Evolutionary conservation across 768 basidiomycete species (phyloP).

Genomic region (Podaxis rugospora): DNA sequence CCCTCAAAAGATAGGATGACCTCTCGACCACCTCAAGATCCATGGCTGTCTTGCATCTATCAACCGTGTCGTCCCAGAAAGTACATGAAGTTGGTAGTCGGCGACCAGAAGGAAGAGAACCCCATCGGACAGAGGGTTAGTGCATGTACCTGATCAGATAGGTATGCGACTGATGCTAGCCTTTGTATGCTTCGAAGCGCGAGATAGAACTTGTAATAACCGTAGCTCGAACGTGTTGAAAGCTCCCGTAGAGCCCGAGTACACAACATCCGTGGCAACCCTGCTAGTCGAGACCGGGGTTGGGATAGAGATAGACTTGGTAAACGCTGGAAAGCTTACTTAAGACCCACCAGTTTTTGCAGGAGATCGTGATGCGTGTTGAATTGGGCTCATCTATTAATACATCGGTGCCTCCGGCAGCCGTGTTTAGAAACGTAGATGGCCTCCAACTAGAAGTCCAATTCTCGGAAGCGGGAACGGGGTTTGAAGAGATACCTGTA

Average conservation of each 20-base stretch:
- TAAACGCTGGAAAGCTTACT: neutral
- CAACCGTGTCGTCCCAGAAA: neutral
- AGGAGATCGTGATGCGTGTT: neutral
- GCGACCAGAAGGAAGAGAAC: neutral
- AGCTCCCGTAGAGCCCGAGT: no score
- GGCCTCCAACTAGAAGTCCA: no score
- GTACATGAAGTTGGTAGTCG: neutral
- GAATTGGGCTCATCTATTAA: no score
- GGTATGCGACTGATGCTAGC: neutral
- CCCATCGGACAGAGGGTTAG: neutral
- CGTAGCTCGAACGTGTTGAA: neutral
- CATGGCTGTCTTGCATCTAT: neutral
- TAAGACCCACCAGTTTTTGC: neutral
- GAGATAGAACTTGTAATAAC: neutral
- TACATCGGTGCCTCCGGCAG: no score
- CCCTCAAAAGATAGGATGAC: neutral
- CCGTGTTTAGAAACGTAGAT: no score
- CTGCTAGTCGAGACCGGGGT: no score
- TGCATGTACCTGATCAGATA: neutral
- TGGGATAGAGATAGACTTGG: no score
- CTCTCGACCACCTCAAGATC: neutral
- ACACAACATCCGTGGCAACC: no score
- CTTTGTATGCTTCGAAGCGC: neutral
- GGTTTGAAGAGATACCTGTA: no score
- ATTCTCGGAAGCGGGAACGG: no score